Percentiles rank a stretch among this genome's conserved stretches.
These are phyloP conservation scores for Boletus reticulatus DNA, from an alignment of 768 basidiomycete species.

Conservation along the genomic window DNA sequence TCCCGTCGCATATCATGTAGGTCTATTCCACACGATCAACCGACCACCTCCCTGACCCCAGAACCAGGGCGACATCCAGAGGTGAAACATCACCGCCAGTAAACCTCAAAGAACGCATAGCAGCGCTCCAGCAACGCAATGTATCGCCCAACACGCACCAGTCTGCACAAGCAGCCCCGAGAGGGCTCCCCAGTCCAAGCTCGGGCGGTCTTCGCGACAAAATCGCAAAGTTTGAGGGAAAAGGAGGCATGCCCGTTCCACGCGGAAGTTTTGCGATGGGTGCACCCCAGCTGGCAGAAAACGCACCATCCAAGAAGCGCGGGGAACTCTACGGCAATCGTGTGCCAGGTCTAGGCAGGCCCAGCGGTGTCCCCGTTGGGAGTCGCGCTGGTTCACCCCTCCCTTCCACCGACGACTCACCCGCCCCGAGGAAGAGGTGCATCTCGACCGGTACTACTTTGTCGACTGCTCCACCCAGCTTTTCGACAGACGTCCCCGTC, in stretches of 20 bases:
- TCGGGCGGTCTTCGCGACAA: slow-evolving; percentile 52
- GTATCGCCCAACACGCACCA: slow-evolving; percentile 29
- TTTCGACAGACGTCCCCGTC: slow-evolving; percentile 22
- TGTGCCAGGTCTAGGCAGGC: slow-evolving; percentile 39
- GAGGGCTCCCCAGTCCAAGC: slow-evolving; percentile 26
- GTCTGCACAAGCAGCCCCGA: slow-evolving; percentile 32
- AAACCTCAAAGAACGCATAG: slow-evolving; percentile 81
- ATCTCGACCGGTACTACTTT: slow-evolving; percentile 27
- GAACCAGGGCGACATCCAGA: slow-evolving; percentile 27
- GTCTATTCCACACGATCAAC: slow-evolving; percentile 2
- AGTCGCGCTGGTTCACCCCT: slow-evolving; percentile 21
- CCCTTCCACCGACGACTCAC: slow-evolving; percentile 12
- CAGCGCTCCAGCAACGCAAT: slow-evolving; percentile 67
- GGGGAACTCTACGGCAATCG: slow-evolving; percentile 77
- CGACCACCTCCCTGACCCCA: slow-evolving; percentile 14
- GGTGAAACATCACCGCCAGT: slow-evolving; percentile 29
- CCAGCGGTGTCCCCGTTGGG: slow-evolving; percentile 11
- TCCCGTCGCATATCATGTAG: slow-evolving; percentile 19
- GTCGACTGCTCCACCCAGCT: slow-evolving; percentile 9
- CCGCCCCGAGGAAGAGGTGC: slow-evolving; percentile 27
- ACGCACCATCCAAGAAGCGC: slow-evolving; percentile 47
- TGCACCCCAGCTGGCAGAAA: slow-evolving; percentile 51
- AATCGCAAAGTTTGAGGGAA: slow-evolving; percentile 78
- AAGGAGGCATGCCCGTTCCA: slow-evolving; percentile 75
- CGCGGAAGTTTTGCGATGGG: slow-evolving; percentile 71